A percentile compares a stretch with the other conserved stretches of the same genome.
These are phyloP conservation scores for Tillandsia fasciculata DNA, from an alignment of 176 grass and related monocot species.

Conservation along the genomic window DNA sequence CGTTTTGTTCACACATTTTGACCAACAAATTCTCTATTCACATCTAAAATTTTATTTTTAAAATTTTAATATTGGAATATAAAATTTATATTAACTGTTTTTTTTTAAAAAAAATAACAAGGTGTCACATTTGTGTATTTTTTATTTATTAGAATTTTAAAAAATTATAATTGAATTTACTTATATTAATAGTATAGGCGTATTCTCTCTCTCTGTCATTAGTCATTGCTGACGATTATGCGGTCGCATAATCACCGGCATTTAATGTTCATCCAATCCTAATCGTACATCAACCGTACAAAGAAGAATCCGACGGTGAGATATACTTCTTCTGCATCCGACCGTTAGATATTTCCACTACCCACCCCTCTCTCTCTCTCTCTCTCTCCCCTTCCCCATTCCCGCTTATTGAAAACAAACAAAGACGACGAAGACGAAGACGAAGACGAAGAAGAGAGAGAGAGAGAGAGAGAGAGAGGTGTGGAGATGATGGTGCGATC, in stretches of 20 bases:
- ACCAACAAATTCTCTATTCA: too few relatives aligned
- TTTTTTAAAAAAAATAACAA: too few relatives aligned
- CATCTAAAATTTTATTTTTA: too few relatives aligned
- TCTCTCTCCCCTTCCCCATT: background rate
- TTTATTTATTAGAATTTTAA: too few relatives aligned
- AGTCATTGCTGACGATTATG: background rate
- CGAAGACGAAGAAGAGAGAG: background rate
- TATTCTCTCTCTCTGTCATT: too few relatives aligned
- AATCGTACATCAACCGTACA: background rate
- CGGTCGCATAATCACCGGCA: background rate
- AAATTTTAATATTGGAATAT: too few relatives aligned
- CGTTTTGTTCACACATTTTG: too few relatives aligned
- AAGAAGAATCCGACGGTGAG: background rate
- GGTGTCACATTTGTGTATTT: too few relatives aligned
- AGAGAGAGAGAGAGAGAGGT: slow-evolving; percentile 15
- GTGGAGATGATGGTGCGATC: slow-evolving; percentile 14
- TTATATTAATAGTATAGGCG: too few relatives aligned
- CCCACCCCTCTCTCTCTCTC: background rate
- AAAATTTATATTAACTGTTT: too few relatives aligned
- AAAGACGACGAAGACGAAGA: background rate
- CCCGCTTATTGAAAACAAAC: background rate
- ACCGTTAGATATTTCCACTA: background rate
- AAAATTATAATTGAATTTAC: too few relatives aligned
- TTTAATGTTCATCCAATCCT: background rate
- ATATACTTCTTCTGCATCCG: background rate